Evolutionary conservation across 352 stramenopile genomes (phyloP).

Genomic region (Globisporangium spinosum): DNA sequence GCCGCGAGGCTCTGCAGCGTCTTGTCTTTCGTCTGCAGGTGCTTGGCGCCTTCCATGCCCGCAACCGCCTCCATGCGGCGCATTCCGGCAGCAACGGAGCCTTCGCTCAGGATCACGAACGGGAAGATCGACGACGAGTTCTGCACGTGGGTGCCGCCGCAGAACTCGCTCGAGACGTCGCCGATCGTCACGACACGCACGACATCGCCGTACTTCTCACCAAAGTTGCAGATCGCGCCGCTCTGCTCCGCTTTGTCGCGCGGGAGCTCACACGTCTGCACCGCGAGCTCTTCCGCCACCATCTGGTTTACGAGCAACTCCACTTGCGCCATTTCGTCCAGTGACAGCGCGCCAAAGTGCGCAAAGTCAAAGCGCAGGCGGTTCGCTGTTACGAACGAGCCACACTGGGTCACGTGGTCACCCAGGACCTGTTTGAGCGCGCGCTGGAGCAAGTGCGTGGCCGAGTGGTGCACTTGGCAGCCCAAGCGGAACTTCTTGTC

Average conservation of each 20-base stretch:
- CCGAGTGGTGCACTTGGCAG: constrained; percentile 68
- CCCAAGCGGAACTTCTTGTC: constrained; percentile 45
- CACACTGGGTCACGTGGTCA: constrained; percentile 68
- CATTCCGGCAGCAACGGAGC: constrained; percentile 73
- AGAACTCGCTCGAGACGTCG: constrained; percentile 62
- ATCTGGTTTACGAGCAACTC: constrained; percentile 57
- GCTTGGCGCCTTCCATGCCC: constrained; percentile 41
- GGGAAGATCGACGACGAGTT: constrained; percentile 52
- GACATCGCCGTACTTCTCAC: constrained; percentile 79
- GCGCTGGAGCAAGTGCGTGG: constrained; percentile 72
- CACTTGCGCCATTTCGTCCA: constrained; percentile 55
- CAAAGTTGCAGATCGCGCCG: constrained; percentile 76
- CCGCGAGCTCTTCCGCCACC: constrained; percentile 32
- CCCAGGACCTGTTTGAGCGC: constrained; percentile 65
- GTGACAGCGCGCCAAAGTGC: constrained; percentile 65
- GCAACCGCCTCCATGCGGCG: constrained; percentile 67
- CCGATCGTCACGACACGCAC: constrained; percentile 73
- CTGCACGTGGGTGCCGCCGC: constrained; percentile 66
- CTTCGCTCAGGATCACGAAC: constrained; percentile 73
- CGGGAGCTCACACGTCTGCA: constrained; percentile 42
- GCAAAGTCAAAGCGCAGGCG: constrained; percentile 81
- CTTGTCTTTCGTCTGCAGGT: constrained; percentile 59
- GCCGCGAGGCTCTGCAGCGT: constrained; percentile 41
- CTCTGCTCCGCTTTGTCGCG: constrained; percentile 50
- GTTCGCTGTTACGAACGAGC: constrained; percentile 57